These are phyloP conservation scores for Colletotrichum sp. DNA, from an alignment of 2,329 filamentous ascomycete species.

Conservation along the genomic window DNA sequence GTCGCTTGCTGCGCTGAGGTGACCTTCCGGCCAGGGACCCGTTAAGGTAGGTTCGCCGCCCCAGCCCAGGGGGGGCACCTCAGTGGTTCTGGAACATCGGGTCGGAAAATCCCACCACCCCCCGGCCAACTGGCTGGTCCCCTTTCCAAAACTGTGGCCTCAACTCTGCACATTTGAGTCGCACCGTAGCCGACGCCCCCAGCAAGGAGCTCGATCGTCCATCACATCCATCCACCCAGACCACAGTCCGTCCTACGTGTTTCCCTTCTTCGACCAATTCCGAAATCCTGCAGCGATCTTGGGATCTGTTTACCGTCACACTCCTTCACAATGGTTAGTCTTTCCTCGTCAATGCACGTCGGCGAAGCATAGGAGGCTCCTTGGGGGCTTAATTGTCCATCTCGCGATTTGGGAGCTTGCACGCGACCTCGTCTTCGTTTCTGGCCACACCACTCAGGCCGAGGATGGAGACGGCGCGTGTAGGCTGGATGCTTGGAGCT, in stretches of 20 bases:
- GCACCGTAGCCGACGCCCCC: conserved; percentile 11
- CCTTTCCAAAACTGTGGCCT: conserved; percentile 50
- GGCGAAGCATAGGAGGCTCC: not conserved
- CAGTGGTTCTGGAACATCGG: conserved; percentile 13
- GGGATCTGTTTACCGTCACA: not conserved
- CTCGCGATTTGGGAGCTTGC: not conserved
- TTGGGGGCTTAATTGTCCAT: not conserved
- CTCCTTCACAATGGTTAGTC: conserved; percentile 24
- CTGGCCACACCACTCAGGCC: not conserved
- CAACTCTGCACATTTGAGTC: conserved; percentile 36
- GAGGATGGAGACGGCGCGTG: not conserved
- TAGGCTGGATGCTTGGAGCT: not conserved
- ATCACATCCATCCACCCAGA: conserved; percentile 16
- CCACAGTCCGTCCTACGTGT: conserved; percentile 25
- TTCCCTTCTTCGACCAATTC: not conserved
- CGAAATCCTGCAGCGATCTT: conserved; percentile 37
- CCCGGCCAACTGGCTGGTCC: conserved; percentile 25
- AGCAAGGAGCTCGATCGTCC: conserved; percentile 2
- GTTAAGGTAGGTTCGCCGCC: conserved; percentile 20
- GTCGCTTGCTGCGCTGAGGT: not conserved
- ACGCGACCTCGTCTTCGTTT: not conserved
- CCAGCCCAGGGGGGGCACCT: not conserved
- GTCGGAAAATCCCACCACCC: conserved; percentile 24
- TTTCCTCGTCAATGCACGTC: not conserved
- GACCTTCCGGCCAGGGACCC: not conserved